Evolutionary conservation across 2,329 filamentous ascomycete species (phyloP).

Genomic region (Cladosporium austrohemisphaericum): DNA sequence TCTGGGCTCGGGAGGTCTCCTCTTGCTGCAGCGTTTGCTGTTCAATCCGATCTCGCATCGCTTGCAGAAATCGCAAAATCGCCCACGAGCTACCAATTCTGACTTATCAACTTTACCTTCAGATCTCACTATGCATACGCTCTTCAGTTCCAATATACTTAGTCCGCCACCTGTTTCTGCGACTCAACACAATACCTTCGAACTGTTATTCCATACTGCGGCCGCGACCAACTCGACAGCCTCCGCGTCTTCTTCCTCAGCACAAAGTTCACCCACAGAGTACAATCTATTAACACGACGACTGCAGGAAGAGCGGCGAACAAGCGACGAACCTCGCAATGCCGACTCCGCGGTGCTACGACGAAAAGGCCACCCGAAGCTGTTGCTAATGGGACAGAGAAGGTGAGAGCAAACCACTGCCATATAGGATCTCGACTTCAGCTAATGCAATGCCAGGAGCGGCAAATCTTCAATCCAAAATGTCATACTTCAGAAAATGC

Average conservation of each 20-base stretch:
- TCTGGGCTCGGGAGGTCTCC: background rate
- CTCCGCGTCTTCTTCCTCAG: conserved; percentile 24
- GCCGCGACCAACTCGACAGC: conserved; percentile 18
- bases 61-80: too few species aligned
- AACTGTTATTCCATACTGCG: conserved; percentile 24
- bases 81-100: too few species aligned
- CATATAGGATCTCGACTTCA: conserved; percentile 18
- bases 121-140: conserved; percentile 30
- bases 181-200: conserved; percentile 29
- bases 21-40: too few species aligned
- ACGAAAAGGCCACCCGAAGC: conserved; percentile 55
- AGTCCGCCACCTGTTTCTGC: conserved; percentile 26
- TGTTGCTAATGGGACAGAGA: conserved; percentile 92
- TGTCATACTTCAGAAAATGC: conserved; percentile 98
- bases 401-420: conserved; percentile 55
- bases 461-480: conserved; percentile 98
- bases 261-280: conserved; percentile 26
- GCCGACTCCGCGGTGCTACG: conserved; percentile 17
- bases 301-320: conserved; percentile 24
- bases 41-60: too few species aligned
- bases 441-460: conserved; percentile 57
- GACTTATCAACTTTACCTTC: background rate
- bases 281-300: conserved; percentile 30
- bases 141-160: conserved; percentile 33
- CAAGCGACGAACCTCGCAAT: conserved; percentile 6